phyloP scores from a whole-genome alignment of 2,329 filamentous ascomycete species.

The Lasiodiplodia theobromae region DNA sequence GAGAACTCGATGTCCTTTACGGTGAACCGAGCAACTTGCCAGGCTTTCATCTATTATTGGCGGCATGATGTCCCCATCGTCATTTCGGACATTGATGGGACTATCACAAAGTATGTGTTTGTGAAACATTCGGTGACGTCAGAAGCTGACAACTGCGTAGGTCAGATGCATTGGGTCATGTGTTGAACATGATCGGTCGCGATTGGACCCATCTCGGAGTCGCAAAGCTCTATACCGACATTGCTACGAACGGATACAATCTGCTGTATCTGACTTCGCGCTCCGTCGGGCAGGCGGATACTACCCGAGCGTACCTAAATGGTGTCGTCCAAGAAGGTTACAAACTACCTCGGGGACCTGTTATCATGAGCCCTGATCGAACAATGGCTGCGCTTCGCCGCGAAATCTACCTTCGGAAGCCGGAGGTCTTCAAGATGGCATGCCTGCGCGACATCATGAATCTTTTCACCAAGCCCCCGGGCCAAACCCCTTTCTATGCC shows the following conservation, averaged over 20 bases:
- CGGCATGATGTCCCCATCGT: constrained; percentile 89
- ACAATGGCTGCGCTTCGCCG: constrained; percentile 92
- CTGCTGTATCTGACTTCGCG: constrained; percentile 97
- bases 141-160: constrained; percentile 40
- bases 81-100: constrained; percentile 98
- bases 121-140: constrained; percentile 12
- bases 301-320: constrained; percentile 85
- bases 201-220: constrained; percentile 98
- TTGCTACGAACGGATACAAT: constrained; percentile 94
- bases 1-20: constrained; percentile 95
- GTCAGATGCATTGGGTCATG: constrained; percentile 90
- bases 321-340: constrained; percentile 89
- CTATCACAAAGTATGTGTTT: constrained; percentile 79
- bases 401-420: constrained; percentile 94
- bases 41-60: constrained; percentile 94
- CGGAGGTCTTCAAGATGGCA: constrained; percentile 99
- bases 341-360: constrained; percentile 84
- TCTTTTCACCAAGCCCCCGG: constrained; percentile 70
- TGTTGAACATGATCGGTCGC: constrained; percentile 93
- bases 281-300: constrained; percentile 92
- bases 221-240: constrained; percentile 96
- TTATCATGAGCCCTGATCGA: constrained; percentile 92
- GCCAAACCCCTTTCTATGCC: constrained; percentile 88
- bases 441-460: constrained; percentile 93
- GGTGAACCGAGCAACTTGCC: constrained; percentile 92